Conservation (phyloP, 2,329 filamentous ascomycete genomes). For the Beauveria scarabaeidicola region DNA sequence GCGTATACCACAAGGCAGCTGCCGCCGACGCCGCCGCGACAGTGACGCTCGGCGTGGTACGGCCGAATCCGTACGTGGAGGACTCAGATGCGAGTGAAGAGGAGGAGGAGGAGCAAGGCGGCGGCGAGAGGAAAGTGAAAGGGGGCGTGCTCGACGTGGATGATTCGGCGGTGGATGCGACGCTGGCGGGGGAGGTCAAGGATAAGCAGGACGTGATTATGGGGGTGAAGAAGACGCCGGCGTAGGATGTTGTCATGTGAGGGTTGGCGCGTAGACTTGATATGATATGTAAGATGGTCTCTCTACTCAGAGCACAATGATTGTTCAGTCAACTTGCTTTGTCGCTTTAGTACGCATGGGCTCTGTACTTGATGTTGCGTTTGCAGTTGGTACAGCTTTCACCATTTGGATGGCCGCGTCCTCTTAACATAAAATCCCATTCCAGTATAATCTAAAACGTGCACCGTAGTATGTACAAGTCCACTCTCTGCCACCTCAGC, state of each 20-base stretch:
- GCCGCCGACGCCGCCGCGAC: conserved; percentile 19
- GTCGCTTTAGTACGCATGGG: neutral
- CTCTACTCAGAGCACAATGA: neutral
- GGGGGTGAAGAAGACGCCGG: conserved; percentile 15
- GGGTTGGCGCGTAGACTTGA: too few relatives aligned
- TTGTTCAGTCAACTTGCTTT: neutral
- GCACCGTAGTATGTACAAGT: neutral
- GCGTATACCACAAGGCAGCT: conserved; percentile 47
- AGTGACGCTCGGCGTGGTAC: conserved; percentile 31
- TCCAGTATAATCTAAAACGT: neutral
- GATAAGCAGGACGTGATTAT: conserved; percentile 30
- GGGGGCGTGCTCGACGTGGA: conserved; percentile 34
- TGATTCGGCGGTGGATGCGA: conserved; percentile 38
- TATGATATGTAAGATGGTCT: neutral
- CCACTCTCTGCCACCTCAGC: neutral
- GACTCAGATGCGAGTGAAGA: conserved; percentile 12
- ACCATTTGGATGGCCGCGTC: neutral
- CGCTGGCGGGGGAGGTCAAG: conserved; percentile 25
- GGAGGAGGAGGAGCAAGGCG: conserved; percentile 15
- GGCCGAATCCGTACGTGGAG: conserved; percentile 26
- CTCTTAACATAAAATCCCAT: neutral
- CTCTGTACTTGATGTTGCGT: neutral
- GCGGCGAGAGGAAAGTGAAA: conserved; percentile 17
- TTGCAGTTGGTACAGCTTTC: neutral
- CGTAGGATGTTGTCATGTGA: neutral